phyloP scores from a whole-genome alignment of 352 stramenopile genomes.

The Pythium apleroticum region DNA sequence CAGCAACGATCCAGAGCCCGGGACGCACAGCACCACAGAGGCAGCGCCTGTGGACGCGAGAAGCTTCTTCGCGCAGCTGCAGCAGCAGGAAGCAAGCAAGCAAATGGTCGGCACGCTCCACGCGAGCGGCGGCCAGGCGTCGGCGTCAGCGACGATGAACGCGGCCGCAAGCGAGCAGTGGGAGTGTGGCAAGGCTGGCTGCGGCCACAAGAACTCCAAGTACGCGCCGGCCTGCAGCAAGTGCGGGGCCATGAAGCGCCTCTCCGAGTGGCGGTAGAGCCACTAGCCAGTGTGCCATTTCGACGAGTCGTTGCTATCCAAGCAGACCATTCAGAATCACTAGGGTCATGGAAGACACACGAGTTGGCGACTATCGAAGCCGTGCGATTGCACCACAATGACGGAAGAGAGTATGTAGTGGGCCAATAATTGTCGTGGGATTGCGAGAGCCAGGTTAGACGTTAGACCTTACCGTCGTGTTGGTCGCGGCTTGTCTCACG shows the following conservation, averaged over 20 bases:
- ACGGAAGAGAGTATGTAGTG: background rate
- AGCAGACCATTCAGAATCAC: background rate
- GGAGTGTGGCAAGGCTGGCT: slow-evolving; percentile 67
- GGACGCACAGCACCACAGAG: slow-evolving; percentile 1
- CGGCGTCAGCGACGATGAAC: slow-evolving; percentile 29
- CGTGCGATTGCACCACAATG: no score
- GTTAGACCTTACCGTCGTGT: no score
- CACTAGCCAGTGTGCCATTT: background rate
- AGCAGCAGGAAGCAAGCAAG: slow-evolving; percentile 60
- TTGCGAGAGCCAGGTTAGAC: background rate
- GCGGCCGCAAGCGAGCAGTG: slow-evolving; percentile 47
- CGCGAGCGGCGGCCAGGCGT: slow-evolving; percentile 37
- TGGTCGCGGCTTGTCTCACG: slow-evolving; percentile 8
- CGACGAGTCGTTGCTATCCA: background rate
- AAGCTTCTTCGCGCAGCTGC: slow-evolving; percentile 69
- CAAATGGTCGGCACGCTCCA: slow-evolving; percentile 61
- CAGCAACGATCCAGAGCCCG: background rate
- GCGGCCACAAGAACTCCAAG: slow-evolving; percentile 71
- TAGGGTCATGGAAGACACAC: no score
- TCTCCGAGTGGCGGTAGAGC: slow-evolving; percentile 67
- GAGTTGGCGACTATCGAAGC: background rate
- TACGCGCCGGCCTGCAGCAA: slow-evolving; percentile 61
- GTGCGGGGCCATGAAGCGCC: slow-evolving; percentile 76
- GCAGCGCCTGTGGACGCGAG: slow-evolving; percentile 28
- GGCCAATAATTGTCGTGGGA: background rate